Conservation (phyloP, 805 yeast genomes). For the Saccharomyces mikatae region DNA sequence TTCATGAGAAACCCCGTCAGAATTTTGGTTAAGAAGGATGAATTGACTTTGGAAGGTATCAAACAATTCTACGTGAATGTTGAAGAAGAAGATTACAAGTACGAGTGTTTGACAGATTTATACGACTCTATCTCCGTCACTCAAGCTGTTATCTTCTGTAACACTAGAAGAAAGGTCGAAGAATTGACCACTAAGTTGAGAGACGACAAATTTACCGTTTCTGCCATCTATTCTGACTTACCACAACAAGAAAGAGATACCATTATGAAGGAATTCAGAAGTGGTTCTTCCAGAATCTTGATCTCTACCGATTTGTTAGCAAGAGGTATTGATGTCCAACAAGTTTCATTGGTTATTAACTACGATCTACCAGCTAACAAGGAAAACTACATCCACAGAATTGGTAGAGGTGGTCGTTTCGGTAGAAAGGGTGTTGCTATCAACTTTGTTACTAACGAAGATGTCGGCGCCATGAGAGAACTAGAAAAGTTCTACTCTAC, state of each 20-base stretch:
- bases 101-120: constrained; percentile 87
- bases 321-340: constrained; percentile 97
- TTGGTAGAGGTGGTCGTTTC: constrained; percentile 96
- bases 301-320: constrained; percentile 98
- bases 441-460: constrained; percentile 81
- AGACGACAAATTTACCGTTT: constrained; percentile 79
- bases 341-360: constrained; percentile 90
- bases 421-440: constrained; percentile 98
- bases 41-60: constrained; percentile 88
- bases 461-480: constrained; percentile 64
- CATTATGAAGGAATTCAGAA: constrained; percentile 92
- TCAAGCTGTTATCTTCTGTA: constrained; percentile 96
- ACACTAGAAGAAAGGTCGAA: constrained; percentile 92
- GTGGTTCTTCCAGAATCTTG: constrained; percentile 85
- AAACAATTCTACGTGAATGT: constrained; percentile 87
- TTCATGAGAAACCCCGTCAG: constrained; percentile 91
- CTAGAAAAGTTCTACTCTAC: constrained; percentile 67
- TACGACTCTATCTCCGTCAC: constrained; percentile 93
- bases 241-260: constrained; percentile 89
- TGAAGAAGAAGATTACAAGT: constrained; percentile 89
- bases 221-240: constrained; percentile 96
- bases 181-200: constrained; percentile 76
- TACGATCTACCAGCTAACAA: constrained; percentile 88
- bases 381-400: constrained; percentile 94
- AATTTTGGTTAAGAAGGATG: constrained; percentile 90